Evolutionary conservation across 805 yeast genomes (phyloP).

Genomic region (Jamesozyma piceae): DNA sequence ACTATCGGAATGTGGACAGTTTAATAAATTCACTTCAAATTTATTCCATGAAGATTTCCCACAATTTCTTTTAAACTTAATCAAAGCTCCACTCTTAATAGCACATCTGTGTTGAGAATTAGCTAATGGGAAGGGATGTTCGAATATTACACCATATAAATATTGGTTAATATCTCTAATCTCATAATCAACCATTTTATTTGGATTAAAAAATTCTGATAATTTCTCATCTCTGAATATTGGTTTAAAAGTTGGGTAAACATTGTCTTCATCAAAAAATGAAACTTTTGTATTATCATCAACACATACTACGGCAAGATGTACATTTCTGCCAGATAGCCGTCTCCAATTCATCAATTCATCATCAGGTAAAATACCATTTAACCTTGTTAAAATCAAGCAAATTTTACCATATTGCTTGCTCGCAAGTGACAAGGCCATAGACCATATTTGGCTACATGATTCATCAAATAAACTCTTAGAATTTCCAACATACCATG

Average conservation of each 20-base stretch:
- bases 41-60: conserved; percentile 28
- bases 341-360: conserved; percentile 74
- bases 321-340: conserved; percentile 49
- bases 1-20: conserved; percentile 63
- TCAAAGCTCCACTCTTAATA: conserved; percentile 58
- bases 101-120: conserved; percentile 65
- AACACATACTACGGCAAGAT: conserved; percentile 62
- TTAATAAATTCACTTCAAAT: conserved; percentile 58
- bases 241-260: conserved; percentile 29
- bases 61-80: conserved; percentile 30
- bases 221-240: conserved; percentile 22
- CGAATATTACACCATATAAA: conserved; percentile 49
- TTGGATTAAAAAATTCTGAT: conserved; percentile 10
- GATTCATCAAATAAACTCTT: conserved; percentile 42
- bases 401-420: conserved; percentile 43
- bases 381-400: conserved; percentile 58
- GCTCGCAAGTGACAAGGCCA: conserved; percentile 39
- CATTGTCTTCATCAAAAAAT: conserved; percentile 26
- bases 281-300: conserved; percentile 46
- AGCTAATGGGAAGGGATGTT: conserved; percentile 53
- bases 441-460: conserved; percentile 58
- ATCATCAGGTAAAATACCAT: conserved; percentile 72
- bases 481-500: conserved; percentile 46
- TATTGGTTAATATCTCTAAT: conserved; percentile 44
- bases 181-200: conserved; percentile 22